A percentile compares a stretch with the other conserved stretches of the same genome.
These are phyloP conservation scores for Penicillium sclerotiorum DNA, from an alignment of 2,329 filamentous ascomycete genomes.

Conservation along the genomic window DNA sequence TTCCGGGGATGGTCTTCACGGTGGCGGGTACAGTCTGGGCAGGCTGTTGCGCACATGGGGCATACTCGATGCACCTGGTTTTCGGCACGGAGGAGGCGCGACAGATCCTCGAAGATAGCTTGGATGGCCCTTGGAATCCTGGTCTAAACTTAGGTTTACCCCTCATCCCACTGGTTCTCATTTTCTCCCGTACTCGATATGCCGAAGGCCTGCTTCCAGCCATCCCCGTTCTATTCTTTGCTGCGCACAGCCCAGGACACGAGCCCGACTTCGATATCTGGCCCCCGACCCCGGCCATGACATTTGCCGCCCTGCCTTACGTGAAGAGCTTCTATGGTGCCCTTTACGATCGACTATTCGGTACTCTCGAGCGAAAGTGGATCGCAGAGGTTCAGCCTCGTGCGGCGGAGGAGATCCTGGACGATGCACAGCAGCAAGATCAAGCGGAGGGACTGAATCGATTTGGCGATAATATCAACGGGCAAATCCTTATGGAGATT, in stretches of 20 bases:
- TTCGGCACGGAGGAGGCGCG: conserved; percentile 66
- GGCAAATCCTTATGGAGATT: conserved; percentile 52
- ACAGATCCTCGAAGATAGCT: conserved; percentile 53
- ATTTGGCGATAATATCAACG: conserved; percentile 36
- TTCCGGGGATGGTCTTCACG: conserved; percentile 64
- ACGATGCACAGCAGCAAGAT: conserved; percentile 38
- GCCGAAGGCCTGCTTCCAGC: conserved; percentile 66
- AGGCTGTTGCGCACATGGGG: conserved; percentile 60
- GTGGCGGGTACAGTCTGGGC: conserved; percentile 52
- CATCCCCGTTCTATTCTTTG: conserved; percentile 61
- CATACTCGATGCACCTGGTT: conserved; percentile 65
- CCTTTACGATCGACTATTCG: conserved; percentile 63
- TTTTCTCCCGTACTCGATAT: conserved; percentile 67
- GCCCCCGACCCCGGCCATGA: conserved; percentile 68
- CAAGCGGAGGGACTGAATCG: conserved; percentile 33
- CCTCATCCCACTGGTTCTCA: conserved; percentile 67
- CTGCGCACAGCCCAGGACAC: conserved; percentile 47
- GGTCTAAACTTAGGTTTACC: conserved; percentile 63
- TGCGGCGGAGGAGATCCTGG: conserved; percentile 43
- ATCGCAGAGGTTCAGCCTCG: conserved; percentile 64
- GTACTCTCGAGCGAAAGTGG: conserved; percentile 62
- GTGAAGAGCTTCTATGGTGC: conserved; percentile 65
- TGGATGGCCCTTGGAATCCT: conserved; percentile 47
- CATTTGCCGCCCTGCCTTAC: conserved; percentile 68
- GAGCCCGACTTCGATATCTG: conserved; percentile 60